These are phyloP conservation scores for Fusarium protoensiforme DNA, from an alignment of 2,329 filamentous ascomycete genomes.

Conservation along the genomic window DNA sequence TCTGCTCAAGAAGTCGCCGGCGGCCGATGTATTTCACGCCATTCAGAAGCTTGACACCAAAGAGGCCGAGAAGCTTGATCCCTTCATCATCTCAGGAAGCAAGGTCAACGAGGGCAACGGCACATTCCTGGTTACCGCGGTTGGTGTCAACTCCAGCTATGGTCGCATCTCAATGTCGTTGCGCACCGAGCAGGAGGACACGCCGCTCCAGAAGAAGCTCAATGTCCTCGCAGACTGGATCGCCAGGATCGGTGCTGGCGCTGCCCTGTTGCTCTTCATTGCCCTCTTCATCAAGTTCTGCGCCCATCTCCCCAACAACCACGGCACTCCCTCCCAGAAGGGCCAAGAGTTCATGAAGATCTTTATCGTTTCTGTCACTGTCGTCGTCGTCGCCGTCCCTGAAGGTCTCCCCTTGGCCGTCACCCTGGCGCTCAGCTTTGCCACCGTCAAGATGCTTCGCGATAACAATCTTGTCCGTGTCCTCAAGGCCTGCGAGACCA, in stretches of 20 bases:
- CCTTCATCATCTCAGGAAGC: constrained; percentile 70
- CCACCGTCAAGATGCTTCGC: constrained; percentile 75
- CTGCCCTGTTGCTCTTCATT: constrained; percentile 78
- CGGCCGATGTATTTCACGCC: constrained; percentile 66
- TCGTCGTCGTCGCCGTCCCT: constrained; percentile 75
- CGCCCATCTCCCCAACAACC: constrained; percentile 66
- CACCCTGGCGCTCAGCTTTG: constrained; percentile 74
- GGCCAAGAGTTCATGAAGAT: constrained; percentile 68
- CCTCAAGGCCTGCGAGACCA: constrained; percentile 76
- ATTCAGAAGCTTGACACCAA: constrained; percentile 58
- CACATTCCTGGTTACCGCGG: constrained; percentile 65
- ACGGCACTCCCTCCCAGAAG: constrained; percentile 64
- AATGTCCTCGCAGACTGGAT: constrained; percentile 48
- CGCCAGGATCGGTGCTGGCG: constrained; percentile 65
- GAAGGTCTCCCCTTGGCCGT: constrained; percentile 75
- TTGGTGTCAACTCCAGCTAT: constrained; percentile 65
- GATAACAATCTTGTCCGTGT: constrained; percentile 77
- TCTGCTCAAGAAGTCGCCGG: constrained; percentile 73
- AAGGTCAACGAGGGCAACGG: constrained; percentile 66
- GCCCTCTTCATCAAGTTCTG: constrained; percentile 84
- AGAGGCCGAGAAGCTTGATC: constrained; percentile 64
- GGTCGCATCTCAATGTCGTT: constrained; percentile 68
- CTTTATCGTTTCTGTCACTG: constrained; percentile 73
- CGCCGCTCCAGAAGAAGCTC: constrained; percentile 66
- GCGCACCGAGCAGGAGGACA: constrained; percentile 61